Percentiles rank a stretch among this genome's conserved stretches.
phyloP scores from a whole-genome alignment of 2,329 filamentous ascomycete species.

The Alternaria sp. region DNA sequence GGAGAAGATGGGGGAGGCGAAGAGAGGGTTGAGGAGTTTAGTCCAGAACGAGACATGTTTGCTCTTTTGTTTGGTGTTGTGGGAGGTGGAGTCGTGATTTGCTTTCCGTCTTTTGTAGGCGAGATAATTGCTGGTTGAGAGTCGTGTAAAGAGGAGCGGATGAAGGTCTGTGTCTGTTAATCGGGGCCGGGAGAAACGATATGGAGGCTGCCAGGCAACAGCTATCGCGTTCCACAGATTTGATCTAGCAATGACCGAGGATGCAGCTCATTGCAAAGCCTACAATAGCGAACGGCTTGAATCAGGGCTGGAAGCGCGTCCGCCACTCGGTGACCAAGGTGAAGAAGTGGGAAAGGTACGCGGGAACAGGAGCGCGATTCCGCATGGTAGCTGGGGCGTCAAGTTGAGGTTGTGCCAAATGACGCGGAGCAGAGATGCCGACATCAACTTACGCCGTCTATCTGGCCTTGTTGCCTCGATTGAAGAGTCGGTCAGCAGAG shows the following conservation, averaged over 20 bases:
- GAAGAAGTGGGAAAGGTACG: neutral
- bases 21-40: slow-evolving; percentile 26
- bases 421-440: neutral
- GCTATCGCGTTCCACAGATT: neutral
- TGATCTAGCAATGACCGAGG: neutral
- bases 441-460: neutral
- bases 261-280: neutral
- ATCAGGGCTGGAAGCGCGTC: neutral
- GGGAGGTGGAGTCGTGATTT: slow-evolving; percentile 6
- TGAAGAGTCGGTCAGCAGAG: neutral
- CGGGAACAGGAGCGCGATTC: neutral
- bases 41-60: slow-evolving; percentile 17
- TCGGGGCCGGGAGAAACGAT: slow-evolving; percentile 3
- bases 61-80: slow-evolving; percentile 14
- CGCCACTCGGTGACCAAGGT: neutral
- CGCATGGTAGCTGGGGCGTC: slow-evolving; percentile 4
- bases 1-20: slow-evolving; percentile 11
- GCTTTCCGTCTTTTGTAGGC: neutral
- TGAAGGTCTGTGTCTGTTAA: slow-evolving; percentile 13
- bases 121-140: neutral
- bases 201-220: slow-evolving; percentile 1
- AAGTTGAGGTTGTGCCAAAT: neutral
- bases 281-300: neutral
- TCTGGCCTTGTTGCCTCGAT: fast-evolving
- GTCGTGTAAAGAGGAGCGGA: slow-evolving; percentile 2